Percentiles rank a stretch among this genome's conserved stretches.
Evolutionary conservation across 2,329 filamentous ascomycete species (phyloP).

Genomic region (Talaromyces islandicus): DNA sequence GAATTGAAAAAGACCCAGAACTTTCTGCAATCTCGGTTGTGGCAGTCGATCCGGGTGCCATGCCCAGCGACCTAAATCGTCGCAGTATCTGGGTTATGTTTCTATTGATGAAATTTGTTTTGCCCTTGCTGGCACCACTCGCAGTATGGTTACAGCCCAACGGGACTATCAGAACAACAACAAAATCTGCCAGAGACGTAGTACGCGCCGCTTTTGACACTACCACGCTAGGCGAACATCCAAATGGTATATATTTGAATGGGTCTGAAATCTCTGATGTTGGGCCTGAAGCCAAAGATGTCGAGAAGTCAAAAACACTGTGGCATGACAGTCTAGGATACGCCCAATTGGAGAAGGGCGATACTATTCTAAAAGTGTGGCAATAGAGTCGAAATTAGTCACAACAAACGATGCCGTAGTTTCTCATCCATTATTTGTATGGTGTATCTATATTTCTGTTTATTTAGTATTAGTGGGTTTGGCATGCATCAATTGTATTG

Average conservation of each 20-base stretch:
- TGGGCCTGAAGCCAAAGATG: constrained; percentile 10
- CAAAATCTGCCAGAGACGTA: constrained; percentile 3
- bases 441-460: background rate
- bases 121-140: background rate
- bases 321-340: constrained; percentile 11
- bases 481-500: no score
- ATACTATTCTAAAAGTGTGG: constrained; percentile 8
- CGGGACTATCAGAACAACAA: background rate
- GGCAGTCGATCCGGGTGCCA: constrained; percentile 35
- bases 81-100: constrained; percentile 20
- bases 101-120: constrained; percentile 1
- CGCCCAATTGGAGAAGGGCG: constrained; percentile 7
- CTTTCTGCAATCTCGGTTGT: constrained; percentile 31
- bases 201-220: constrained; percentile 6
- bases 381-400: background rate
- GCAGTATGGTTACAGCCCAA: background rate
- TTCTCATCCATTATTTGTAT: no score
- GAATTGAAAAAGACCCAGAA: constrained; percentile 19
- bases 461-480: no score
- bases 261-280: constrained; percentile 1
- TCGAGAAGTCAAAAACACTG: constrained; percentile 9
- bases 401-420: background rate
- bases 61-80: constrained; percentile 25
- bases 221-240: constrained; percentile 3
- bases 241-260: constrained; percentile 9